Evolutionary conservation across 1,284 basidiomycete genomes (phyloP), one percentile per base, ranked within the genome.

Genomic region (Coriolopsis trogii): DNA sequence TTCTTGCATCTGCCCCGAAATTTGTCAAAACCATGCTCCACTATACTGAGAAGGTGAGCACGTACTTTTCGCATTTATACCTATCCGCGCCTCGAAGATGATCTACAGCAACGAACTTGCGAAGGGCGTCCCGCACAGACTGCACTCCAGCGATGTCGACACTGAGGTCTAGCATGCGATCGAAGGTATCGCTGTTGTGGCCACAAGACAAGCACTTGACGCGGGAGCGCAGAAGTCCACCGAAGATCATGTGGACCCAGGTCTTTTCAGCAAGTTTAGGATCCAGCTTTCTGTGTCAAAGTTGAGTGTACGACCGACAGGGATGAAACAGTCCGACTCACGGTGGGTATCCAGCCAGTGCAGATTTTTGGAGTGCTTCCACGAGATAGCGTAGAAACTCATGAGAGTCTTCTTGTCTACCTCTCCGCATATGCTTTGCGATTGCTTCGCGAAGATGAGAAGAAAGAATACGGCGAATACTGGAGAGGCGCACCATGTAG

Each of bases 381-480:
- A 98, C 86, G 21, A 91, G 86, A 70, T 98, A 97, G 25, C 97
- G 87, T 46, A 99, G 82, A 66, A 99, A 99, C 71, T 99, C 97
- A 70, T 99, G 97, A 3, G 96, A 89, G 69, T 99, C 97, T 69
- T 99, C 97, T 71, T 99, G 97, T 57, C 94, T 77, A n/a, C 93
- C 93, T 67, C 77, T 82, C 43, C 88, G 84, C 79, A 99, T 86
- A 59, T 93, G 89, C 69, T 94, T 95, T 13, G 95, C 95, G 61
- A 99, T 95, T 10, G 79, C 93, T 96, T 62, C 3, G 42, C n/a
- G n/a, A 5, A 1, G 8, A 29, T 46, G 34, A 42, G 43, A 18
- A 6, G 20, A 15, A 16, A 43, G 12, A 39, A 16, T 15, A 13
- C n/a, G 10, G 20, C 44, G 33, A 37, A 20, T 38, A 24, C 23